These are phyloP conservation scores for Paraleonurus japonicus DNA, from an alignment of 257 asterid genomes.

Conservation along the genomic window DNA sequence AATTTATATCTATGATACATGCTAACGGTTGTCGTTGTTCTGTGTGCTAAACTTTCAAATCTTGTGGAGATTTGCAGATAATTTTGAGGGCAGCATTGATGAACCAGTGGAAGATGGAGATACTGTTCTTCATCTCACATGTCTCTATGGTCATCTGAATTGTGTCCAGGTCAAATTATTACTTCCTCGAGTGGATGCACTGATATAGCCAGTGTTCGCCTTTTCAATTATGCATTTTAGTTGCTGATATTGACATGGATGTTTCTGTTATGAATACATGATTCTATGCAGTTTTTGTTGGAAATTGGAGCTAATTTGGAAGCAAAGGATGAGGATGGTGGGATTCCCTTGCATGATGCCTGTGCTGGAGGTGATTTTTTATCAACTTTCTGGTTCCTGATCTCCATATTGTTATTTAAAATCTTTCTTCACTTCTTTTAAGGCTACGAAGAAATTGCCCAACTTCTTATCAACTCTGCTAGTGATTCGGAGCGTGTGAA, in stretches of 20 bases:
- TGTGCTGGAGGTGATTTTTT: slow-evolving; percentile 80
- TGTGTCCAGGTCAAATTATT: slow-evolving; percentile 69
- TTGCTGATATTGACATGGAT: slow-evolving; percentile 5
- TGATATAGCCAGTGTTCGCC: neutral
- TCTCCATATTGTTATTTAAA: neutral
- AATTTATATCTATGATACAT: neutral
- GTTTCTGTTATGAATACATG: neutral
- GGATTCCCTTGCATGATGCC: slow-evolving; percentile 91
- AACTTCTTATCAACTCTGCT: slow-evolving; percentile 49
- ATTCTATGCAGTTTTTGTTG: slow-evolving; percentile 54
- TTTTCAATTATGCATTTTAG: neutral
- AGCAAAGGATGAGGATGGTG: slow-evolving; percentile 86
- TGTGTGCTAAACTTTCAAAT: slow-evolving; percentile 21
- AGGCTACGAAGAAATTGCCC: slow-evolving; percentile 75
- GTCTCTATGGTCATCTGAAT: slow-evolving; percentile 78
- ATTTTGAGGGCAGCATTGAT: slow-evolving; percentile 67
- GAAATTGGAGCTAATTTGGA: slow-evolving; percentile 84
- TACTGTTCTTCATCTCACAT: slow-evolving; percentile 85
- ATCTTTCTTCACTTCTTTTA: slow-evolving; percentile 10
- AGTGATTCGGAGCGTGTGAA: slow-evolving; percentile 50
- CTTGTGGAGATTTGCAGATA: slow-evolving; percentile 39
- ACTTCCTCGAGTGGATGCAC: slow-evolving; percentile 5
- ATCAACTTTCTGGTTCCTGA: neutral
- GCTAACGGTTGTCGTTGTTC: neutral
- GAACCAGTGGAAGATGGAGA: slow-evolving; percentile 93